Evolutionary conservation across 139 green algal genomes (phyloP).

Genomic region (Coelastrella sp.): DNA sequence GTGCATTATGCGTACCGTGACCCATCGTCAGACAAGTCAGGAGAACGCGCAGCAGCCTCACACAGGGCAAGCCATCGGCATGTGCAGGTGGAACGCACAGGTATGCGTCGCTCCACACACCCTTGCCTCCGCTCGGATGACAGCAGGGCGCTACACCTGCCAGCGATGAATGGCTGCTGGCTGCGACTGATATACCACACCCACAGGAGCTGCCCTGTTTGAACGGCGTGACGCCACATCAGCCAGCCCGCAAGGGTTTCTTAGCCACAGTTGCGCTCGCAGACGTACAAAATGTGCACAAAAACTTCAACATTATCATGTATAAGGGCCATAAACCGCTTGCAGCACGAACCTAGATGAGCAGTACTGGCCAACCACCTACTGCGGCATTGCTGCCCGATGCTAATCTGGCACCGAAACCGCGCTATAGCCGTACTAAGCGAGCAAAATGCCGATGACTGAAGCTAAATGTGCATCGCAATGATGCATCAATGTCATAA

Average conservation of each 20-base stretch:
- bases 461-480: too few relatives aligned
- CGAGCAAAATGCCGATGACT: too few relatives aligned
- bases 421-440: too few relatives aligned
- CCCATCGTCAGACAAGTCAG: not conserved
- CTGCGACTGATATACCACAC: not conserved
- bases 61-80: conserved; percentile 9
- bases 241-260: not conserved
- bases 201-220: not conserved
- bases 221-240: not conserved
- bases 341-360: too few relatives aligned
- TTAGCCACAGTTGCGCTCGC: too few relatives aligned
- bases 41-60: not conserved
- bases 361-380: too few relatives aligned
- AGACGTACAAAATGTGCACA: too few relatives aligned
- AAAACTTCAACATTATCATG: too few relatives aligned
- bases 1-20: not conserved
- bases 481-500: too few relatives aligned
- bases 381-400: too few relatives aligned
- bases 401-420: too few relatives aligned
- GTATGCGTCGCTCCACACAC: conserved; percentile 1
- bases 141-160: conserved; percentile 19
- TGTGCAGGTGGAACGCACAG: not conserved
- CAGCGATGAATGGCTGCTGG: not conserved
- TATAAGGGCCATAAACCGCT: too few relatives aligned
- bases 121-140: conserved; percentile 23